Conservation (phyloP, 2,329 filamentous ascomycete species). For the Akanthomyces uredinophilus region DNA sequence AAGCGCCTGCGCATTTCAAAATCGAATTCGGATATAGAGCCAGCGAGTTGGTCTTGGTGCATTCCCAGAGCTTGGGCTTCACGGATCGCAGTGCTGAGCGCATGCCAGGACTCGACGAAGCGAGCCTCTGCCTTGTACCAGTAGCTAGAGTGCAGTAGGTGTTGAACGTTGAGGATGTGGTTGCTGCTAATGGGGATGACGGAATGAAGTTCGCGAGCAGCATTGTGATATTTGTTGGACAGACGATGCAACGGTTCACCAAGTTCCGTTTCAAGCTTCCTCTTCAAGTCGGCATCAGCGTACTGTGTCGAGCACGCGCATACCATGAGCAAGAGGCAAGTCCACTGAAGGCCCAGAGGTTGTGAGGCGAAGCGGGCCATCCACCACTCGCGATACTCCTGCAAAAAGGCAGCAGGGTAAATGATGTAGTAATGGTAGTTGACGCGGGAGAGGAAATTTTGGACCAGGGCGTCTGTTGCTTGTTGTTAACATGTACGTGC, state of each 20-base stretch:
- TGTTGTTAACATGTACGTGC: neutral
- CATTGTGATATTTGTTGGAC: constrained; percentile 29
- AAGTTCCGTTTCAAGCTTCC: constrained; percentile 28
- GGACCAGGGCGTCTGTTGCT: constrained; percentile 32
- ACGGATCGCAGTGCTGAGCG: constrained; percentile 30
- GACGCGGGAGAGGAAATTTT: constrained; percentile 33
- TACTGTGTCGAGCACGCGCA: constrained; percentile 35
- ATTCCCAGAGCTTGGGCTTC: constrained; percentile 33
- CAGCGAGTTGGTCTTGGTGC: constrained; percentile 26
- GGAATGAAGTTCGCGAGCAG: constrained; percentile 28
- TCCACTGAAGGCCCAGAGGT: constrained; percentile 33
- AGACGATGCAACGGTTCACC: constrained; percentile 25
- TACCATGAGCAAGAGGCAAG: constrained; percentile 33
- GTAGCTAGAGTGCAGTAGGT: constrained; percentile 32
- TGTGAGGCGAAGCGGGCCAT: constrained; percentile 22
- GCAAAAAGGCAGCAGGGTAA: constrained; percentile 31
- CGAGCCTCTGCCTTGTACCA: constrained; percentile 34
- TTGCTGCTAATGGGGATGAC: constrained; percentile 29
- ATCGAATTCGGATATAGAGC: constrained; percentile 28
- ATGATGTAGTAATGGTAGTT: constrained; percentile 37
- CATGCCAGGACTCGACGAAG: constrained; percentile 34
- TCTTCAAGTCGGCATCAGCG: constrained; percentile 25
- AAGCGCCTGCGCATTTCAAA: constrained; percentile 31
- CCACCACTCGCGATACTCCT: constrained; percentile 35
- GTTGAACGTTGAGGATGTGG: constrained; percentile 31